Percentiles rank a stretch among this genome's conserved stretches.
Evolutionary conservation across 805 yeast genomes (phyloP).

Genomic region (Metschnikowia peoriensis): DNA sequence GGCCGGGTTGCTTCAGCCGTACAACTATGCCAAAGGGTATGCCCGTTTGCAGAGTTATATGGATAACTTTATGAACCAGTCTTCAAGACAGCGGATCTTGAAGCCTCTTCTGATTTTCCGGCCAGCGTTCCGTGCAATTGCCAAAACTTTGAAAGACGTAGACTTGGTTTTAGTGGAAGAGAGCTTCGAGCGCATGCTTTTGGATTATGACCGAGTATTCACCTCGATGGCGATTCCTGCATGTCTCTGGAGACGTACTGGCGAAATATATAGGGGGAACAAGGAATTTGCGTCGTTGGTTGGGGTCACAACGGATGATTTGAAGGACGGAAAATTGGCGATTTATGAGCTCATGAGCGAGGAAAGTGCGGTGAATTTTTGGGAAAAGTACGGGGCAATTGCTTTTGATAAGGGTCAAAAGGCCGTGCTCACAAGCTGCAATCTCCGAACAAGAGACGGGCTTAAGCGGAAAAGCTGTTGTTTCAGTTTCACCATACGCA

Average conservation of each 20-base stretch:
- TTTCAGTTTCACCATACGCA: conserved; percentile 87
- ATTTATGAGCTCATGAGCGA: conserved; percentile 93
- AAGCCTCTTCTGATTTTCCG: conserved; percentile 83
- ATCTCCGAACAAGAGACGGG: conserved; percentile 79
- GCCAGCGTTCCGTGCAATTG: conserved; percentile 92
- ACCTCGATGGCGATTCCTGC: conserved; percentile 98
- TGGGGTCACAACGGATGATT: conserved; percentile 83
- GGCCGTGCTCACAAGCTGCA: conserved; percentile 91
- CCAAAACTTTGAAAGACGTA: conserved; percentile 83
- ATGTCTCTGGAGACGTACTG: conserved; percentile 95
- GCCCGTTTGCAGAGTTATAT: conserved; percentile 85
- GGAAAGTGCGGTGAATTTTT: conserved; percentile 92
- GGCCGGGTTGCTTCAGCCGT: conserved; percentile 90
- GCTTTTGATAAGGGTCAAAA: conserved; percentile 96
- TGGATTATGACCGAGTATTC: conserved; percentile 92
- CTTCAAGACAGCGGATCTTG: conserved; percentile 79
- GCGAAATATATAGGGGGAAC: conserved; percentile 92
- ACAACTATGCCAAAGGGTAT: conserved; percentile 91
- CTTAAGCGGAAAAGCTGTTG: conserved; percentile 80
- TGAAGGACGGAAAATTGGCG: conserved; percentile 88
- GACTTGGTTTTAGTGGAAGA: conserved; percentile 92
- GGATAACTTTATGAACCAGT: conserved; percentile 87
- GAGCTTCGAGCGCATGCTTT: conserved; percentile 86
- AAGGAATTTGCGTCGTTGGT: conserved; percentile 94
- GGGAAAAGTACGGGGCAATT: conserved; percentile 96